phyloP scores from a whole-genome alignment of 2,329 filamentous ascomycete species.

The Sclerotinia subarctica region DNA sequence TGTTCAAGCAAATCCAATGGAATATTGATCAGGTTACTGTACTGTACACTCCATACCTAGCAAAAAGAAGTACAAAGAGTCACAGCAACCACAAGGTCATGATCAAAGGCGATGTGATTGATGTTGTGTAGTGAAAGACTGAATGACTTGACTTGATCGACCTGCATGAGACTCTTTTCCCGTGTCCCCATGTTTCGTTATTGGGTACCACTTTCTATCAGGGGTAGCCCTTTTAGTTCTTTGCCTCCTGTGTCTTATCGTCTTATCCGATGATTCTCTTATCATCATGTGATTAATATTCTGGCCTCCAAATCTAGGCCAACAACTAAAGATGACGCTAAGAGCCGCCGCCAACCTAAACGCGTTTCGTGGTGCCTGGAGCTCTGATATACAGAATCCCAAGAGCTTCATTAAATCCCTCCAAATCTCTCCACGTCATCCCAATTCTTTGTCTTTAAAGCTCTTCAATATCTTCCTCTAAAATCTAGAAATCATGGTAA shows the following conservation, averaged over 20 bases:
- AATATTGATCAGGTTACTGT: too few relatives aligned
- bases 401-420: slow-evolving; percentile 29
- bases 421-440: slow-evolving; percentile 21
- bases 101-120: not conserved
- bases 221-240: not conserved
- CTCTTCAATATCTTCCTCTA: slow-evolving; percentile 17
- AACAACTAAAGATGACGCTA: slow-evolving; percentile 4
- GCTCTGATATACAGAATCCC: slow-evolving; percentile 28
- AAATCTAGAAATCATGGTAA: slow-evolving; percentile 37
- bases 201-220: slow-evolving; percentile 5
- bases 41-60: not conserved
- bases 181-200: not conserved
- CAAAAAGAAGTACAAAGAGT: not conserved
- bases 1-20: too few relatives aligned
- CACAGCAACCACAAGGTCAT: not conserved
- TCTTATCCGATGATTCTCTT: not conserved
- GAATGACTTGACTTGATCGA: not conserved
- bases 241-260: not conserved
- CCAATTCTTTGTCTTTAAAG: slow-evolving; percentile 21
- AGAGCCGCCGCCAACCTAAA: slow-evolving; percentile 26
- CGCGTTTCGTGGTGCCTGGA: slow-evolving; percentile 38
- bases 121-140: not conserved
- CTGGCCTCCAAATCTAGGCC: not conserved
- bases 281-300: not conserved
- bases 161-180: not conserved